Conservation (phyloP, 1,284 basidiomycete genomes). For the Irpex sp. region DNA sequence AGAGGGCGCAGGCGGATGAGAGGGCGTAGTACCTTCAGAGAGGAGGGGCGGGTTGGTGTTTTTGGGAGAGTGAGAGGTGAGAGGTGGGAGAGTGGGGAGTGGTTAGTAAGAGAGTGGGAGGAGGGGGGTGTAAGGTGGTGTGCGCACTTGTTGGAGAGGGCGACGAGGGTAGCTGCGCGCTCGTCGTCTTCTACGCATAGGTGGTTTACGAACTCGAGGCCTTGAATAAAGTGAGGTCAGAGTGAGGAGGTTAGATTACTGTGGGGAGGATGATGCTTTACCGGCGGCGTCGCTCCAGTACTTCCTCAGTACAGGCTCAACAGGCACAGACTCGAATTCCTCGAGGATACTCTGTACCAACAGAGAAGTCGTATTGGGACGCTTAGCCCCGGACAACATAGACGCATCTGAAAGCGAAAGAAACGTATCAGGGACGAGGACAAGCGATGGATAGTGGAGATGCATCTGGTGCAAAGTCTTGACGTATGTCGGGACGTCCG, state of each 20-base stretch:
- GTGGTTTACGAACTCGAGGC: conserved; percentile 73
- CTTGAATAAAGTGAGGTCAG: conserved; percentile 34
- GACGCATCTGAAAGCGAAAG: conserved; percentile 49
- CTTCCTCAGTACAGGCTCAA: conserved; percentile 68
- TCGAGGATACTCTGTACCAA: conserved; percentile 73
- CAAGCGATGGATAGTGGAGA: conserved; percentile 64
- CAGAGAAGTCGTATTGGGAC: conserved; percentile 46
- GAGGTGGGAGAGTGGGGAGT: no score
- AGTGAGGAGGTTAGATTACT: not conserved
- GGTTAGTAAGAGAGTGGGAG: no score
- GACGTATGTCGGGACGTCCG: conserved; percentile 81
- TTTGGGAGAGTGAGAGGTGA: no score
- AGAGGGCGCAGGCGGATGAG: conserved; percentile 79
- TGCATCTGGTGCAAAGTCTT: conserved; percentile 87
- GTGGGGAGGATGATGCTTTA: conserved; percentile 25
- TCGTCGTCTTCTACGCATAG: conserved; percentile 76
- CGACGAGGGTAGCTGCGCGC: conserved; percentile 69
- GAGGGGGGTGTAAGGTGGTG: no score
- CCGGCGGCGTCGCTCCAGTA: conserved; percentile 83
- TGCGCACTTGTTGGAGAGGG: conserved; percentile 72
- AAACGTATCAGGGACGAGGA: conserved; percentile 81
- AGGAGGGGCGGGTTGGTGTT: no score
- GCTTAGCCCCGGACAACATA: conserved; percentile 42
- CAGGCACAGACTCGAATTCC: conserved; percentile 64
- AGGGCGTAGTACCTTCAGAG: conserved; percentile 77